phyloP scores from a whole-genome alignment of 305 asterid species.

The Fraxinus sp. region DNA sequence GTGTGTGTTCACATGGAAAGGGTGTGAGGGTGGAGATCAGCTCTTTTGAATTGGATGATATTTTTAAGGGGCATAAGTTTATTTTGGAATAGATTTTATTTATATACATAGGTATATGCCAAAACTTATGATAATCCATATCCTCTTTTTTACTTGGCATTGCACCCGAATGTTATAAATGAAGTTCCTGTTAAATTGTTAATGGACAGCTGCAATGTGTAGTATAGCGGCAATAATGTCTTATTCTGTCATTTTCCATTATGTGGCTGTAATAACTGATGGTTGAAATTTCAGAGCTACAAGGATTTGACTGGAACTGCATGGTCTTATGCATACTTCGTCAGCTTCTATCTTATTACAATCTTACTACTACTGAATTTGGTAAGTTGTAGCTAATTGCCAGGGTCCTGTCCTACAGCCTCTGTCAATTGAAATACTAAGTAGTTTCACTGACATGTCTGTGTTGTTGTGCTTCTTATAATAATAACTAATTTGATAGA shows the following conservation, averaged over 20 bases:
- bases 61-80: neutral
- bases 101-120: neutral
- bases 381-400: conserved; percentile 47
- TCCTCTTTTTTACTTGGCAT: neutral
- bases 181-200: neutral
- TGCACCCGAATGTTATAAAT: neutral
- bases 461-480: neutral
- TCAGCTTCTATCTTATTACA: conserved; percentile 93
- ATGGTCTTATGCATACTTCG: conserved; percentile 78
- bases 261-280: conserved; percentile 11
- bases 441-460: neutral
- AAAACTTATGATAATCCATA: neutral
- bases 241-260: neutral
- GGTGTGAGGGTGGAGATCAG: neutral
- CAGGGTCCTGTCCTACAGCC: conserved; percentile 8
- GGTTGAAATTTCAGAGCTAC: conserved; percentile 75
- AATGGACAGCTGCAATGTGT: neutral
- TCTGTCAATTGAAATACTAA: conserved; percentile 6
- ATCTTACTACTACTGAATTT: conserved; percentile 80
- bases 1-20: neutral
- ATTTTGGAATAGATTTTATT: neutral
- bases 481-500: neutral
- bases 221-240: neutral
- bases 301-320: conserved; percentile 71
- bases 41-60: neutral